A percentile compares a stretch with the other conserved stretches of the same genome.
phyloP scores from a whole-genome alignment of 768 basidiomycete species.

The Tulasnella calospora region DNA sequence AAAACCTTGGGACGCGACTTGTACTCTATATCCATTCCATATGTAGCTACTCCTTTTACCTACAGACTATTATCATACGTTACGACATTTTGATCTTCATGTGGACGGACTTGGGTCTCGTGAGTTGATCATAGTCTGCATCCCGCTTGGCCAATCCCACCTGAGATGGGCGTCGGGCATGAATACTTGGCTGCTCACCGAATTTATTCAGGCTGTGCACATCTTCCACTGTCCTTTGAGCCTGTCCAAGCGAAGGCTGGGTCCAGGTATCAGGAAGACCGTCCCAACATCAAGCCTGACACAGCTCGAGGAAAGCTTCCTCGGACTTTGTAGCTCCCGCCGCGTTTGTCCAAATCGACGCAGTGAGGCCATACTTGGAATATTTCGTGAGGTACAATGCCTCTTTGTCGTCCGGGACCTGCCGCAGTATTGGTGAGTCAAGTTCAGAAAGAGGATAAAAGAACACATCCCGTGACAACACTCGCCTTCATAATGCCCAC shows the following conservation, averaged over 20 bases:
- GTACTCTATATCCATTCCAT: too few relatives aligned
- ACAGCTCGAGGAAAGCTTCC: constrained; percentile 58
- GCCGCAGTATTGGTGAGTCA: background rate
- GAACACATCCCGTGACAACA: background rate
- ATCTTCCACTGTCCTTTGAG: constrained; percentile 87
- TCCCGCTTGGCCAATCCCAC: constrained; percentile 16
- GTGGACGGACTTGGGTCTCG: constrained; percentile 71
- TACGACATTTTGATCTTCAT: constrained; percentile 51
- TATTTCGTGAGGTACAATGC: constrained; percentile 93
- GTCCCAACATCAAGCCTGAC: constrained; percentile 78
- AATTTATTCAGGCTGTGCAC: constrained; percentile 85
- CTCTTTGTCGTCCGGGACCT: constrained; percentile 82
- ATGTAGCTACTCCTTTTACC: background rate
- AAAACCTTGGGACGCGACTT: too few relatives aligned
- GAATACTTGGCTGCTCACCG: constrained; percentile 47
- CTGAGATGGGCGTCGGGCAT: background rate
- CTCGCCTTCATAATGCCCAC: constrained; percentile 86
- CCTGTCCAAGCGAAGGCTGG: constrained; percentile 94
- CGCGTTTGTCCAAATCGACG: constrained; percentile 87
- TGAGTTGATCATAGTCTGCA: constrained; percentile 81
- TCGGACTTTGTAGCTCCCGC: constrained; percentile 54
- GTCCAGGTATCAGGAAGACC: constrained; percentile 86
- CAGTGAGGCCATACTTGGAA: constrained; percentile 90
- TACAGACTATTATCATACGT: background rate
- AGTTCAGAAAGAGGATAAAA: background rate